These are phyloP conservation scores for Cladosporium sp. DNA, from an alignment of 2,329 filamentous ascomycete genomes.

Conservation along the genomic window DNA sequence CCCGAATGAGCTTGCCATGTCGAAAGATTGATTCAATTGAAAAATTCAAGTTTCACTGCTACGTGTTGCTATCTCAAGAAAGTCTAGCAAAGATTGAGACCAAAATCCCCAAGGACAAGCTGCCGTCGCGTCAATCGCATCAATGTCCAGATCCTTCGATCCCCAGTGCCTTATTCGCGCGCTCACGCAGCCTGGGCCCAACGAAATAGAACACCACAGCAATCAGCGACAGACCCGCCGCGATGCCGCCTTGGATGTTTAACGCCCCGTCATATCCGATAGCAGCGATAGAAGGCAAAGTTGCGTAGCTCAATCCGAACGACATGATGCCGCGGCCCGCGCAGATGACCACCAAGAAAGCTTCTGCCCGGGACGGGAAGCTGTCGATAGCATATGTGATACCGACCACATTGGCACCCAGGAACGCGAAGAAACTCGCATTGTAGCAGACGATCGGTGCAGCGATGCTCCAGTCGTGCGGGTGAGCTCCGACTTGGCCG, in stretches of 20 bases:
- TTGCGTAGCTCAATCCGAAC: constrained; percentile 39
- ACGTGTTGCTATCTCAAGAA: too few relatives aligned
- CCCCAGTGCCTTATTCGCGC: not conserved
- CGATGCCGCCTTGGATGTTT: not conserved
- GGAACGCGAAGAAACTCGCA: constrained; percentile 34
- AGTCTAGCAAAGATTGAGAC: too few relatives aligned
- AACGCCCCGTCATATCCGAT: constrained; percentile 29
- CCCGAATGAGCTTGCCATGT: too few relatives aligned
- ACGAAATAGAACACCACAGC: not conserved
- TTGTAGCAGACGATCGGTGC: constrained; percentile 28
- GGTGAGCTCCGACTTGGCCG: constrained; percentile 25
- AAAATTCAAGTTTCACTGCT: too few relatives aligned
- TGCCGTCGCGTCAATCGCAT: too few relatives aligned
- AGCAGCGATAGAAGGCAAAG: constrained; percentile 25
- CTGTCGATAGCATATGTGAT: constrained; percentile 42
- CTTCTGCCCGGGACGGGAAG: constrained; percentile 38
- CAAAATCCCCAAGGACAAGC: too few relatives aligned
- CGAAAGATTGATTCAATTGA: too few relatives aligned
- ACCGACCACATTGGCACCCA: constrained; percentile 40
- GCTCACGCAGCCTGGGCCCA: not conserved
- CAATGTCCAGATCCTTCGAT: not conserved
- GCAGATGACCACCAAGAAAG: constrained; percentile 42
- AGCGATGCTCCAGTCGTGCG: constrained; percentile 34
- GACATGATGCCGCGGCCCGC: constrained; percentile 42
- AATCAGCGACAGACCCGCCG: not conserved